These are phyloP conservation scores for Xerocomus nothofagi DNA, from an alignment of 1,284 basidiomycete genomes.

Conservation along the genomic window DNA sequence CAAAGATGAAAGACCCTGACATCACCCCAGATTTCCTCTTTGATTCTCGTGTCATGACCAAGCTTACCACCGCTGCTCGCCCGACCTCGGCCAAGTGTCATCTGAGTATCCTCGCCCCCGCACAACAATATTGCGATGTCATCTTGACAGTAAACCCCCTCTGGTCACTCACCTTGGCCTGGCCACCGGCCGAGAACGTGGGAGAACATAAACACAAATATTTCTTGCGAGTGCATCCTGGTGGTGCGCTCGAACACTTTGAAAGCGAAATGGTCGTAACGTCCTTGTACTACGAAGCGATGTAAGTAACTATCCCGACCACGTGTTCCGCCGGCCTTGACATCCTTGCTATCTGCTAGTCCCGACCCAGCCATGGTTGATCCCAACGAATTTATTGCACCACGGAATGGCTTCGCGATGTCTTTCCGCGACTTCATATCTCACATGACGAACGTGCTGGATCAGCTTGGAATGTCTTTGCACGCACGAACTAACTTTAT, in stretches of 20 bases:
- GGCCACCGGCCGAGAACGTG: conserved; percentile 70
- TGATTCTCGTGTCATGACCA: conserved; percentile 71
- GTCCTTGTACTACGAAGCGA: conserved; percentile 76
- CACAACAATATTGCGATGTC: conserved; percentile 74
- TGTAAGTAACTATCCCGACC: conserved; percentile 45
- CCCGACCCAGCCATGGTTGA: conserved; percentile 72
- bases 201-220: conserved; percentile 74
- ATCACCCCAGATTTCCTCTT: conserved; percentile 67
- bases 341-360: conserved; percentile 38
- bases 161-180: conserved; percentile 71
- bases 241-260: conserved; percentile 78
- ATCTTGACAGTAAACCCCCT: conserved; percentile 62
- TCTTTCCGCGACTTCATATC: conserved; percentile 73
- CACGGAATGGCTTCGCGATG: conserved; percentile 80
- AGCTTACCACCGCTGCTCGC: conserved; percentile 67
- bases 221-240: conserved; percentile 75
- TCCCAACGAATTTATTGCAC: conserved; percentile 70
- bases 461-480: conserved; percentile 75
- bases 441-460: conserved; percentile 73
- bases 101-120: conserved; percentile 67
- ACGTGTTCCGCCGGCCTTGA: conserved; percentile 1
- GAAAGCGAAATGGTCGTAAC: conserved; percentile 73
- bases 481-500: conserved; percentile 77
- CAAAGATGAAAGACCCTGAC: conserved; percentile 59
- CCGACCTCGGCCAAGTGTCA: conserved; percentile 73